A percentile compares a stretch with the other conserved stretches of the same genome.
These are phyloP conservation scores for Marsdenia floribunda DNA, from an alignment of 257 asterid genomes.

Conservation along the genomic window DNA sequence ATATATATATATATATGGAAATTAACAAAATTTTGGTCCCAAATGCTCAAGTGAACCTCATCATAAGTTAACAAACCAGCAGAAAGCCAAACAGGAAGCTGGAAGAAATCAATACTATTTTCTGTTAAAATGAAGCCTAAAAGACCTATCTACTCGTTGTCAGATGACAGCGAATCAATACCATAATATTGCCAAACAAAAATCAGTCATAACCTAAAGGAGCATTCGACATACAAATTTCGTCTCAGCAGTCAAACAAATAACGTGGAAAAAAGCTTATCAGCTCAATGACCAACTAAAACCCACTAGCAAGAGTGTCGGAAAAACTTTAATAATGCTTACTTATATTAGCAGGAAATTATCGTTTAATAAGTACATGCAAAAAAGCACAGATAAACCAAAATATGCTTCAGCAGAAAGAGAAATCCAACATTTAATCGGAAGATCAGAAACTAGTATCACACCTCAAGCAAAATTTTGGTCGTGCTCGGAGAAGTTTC, in stretches of 20 bases:
- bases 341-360: neutral
- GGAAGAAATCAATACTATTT: neutral
- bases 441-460: neutral
- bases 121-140: neutral
- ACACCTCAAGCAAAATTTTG: slow-evolving; percentile 16
- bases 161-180: too few species aligned
- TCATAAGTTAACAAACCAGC: too few species aligned
- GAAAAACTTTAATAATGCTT: neutral
- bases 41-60: too few species aligned
- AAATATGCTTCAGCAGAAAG: neutral
- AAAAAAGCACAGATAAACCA: neutral
- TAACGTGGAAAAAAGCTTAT: neutral
- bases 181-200: too few species aligned
- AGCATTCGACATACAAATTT: too few species aligned
- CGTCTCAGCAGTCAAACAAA: too few species aligned
- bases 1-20: too few species aligned
- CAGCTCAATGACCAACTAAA: neutral
- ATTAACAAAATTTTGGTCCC: too few species aligned
- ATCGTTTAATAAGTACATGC: neutral
- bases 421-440: neutral
- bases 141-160: neutral
- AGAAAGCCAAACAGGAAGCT: too few species aligned
- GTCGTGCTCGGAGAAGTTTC: slow-evolving; percentile 3
- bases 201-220: too few species aligned
- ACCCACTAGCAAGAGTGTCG: neutral